Percentiles rank a stretch among this genome's conserved stretches.
Conservation (phyloP, 306 rosid species). For the Carpinus viminea region DNA sequence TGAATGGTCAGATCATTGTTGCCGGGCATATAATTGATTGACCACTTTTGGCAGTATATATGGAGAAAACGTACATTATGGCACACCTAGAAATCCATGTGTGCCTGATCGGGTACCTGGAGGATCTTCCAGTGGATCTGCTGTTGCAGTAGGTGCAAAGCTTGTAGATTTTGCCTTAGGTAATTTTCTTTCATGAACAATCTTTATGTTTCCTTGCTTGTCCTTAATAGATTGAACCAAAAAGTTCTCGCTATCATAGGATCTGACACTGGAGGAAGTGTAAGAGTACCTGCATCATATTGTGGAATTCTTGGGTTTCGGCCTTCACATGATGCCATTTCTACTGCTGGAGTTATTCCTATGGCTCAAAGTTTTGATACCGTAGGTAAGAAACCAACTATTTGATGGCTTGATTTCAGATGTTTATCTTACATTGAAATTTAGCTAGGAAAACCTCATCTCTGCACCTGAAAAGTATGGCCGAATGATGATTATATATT, state of each 20-base stretch:
- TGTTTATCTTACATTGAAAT: neutral
- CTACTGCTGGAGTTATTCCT: constrained; percentile 70
- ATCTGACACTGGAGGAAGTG: constrained; percentile 94
- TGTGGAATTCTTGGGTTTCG: constrained; percentile 94
- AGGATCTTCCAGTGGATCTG: constrained; percentile 65
- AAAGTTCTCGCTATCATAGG: constrained; percentile 43
- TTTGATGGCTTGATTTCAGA: constrained; percentile 13
- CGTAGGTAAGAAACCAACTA: constrained; percentile 56
- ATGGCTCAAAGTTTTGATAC: constrained; percentile 93
- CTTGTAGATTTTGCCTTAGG: constrained; percentile 93
- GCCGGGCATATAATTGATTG: constrained; percentile 4
- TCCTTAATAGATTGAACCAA: constrained; percentile 12
- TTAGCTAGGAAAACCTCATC: neutral
- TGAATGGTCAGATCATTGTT: constrained; percentile 9
- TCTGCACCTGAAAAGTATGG: neutral
- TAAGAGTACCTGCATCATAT: constrained; percentile 87
- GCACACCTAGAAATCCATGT: constrained; percentile 52
- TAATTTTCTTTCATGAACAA: constrained; percentile 26
- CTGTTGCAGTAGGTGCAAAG: constrained; percentile 74
- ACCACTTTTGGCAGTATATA: constrained; percentile 37
- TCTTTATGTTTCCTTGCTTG: constrained; percentile 12
- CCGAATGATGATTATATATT: neutral
- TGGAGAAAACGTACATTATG: constrained; percentile 60
- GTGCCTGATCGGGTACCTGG: constrained; percentile 57
- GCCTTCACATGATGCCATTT: constrained; percentile 74